A percentile compares a stretch with the other conserved stretches of the same genome.
Evolutionary conservation across 805 yeast species (phyloP).

Genomic region (Wickerhamiella spandovensis): DNA sequence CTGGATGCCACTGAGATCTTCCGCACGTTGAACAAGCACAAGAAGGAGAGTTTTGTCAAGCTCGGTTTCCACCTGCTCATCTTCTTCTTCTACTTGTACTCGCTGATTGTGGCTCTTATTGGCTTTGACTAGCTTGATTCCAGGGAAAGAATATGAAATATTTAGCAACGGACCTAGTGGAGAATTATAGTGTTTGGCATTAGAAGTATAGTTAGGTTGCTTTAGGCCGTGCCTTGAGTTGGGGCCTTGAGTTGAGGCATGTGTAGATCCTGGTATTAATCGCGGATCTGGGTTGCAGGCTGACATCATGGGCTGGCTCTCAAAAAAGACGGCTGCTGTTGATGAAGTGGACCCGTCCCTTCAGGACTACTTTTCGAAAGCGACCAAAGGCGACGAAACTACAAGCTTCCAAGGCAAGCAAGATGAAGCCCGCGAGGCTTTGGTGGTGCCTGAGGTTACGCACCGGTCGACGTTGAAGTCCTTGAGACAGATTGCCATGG

Average conservation of each 20-base stretch:
- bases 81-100: conserved; percentile 90
- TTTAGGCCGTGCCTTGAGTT: no score
- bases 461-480: conserved; percentile 6
- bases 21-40: conserved; percentile 83
- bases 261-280: no score
- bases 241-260: no score
- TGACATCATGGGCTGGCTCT: conserved; percentile 1
- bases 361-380: conserved; percentile 4
- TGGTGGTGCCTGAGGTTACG: background rate
- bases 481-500: conserved; percentile 20
- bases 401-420: background rate
- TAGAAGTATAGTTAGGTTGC: background rate
- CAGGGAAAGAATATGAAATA: no score
- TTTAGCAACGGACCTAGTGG: background rate
- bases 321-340: background rate
- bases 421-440: background rate
- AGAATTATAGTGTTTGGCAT: background rate
- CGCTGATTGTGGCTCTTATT: conserved; percentile 89
- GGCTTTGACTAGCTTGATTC: conserved; percentile 36
- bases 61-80: conserved; percentile 79
- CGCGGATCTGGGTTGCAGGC: background rate
- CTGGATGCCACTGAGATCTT: conserved; percentile 97
- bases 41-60: conserved; percentile 80
- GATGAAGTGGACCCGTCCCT: conserved; percentile 6
- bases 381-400: background rate